Evolutionary conservation across 768 basidiomycete species (phyloP).

Genomic region (Terana coerulea): DNA sequence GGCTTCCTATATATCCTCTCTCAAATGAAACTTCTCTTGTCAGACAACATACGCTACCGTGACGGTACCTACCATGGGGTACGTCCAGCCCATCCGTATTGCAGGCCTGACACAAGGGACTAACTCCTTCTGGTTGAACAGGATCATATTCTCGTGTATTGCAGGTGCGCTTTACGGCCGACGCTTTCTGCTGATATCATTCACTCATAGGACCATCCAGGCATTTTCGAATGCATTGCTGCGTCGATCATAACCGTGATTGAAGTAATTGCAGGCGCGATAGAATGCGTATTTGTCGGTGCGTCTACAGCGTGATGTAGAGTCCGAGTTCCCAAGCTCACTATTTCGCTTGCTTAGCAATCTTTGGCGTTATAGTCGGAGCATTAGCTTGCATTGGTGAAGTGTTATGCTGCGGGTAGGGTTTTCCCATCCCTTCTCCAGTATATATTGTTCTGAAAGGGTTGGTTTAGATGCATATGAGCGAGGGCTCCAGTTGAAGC

Average conservation of each 20-base stretch:
- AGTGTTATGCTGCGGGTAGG: background rate
- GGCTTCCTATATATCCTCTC: too few relatives aligned
- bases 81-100: too few relatives aligned
- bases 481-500: background rate
- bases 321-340: background rate
- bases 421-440: background rate
- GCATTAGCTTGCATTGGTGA: background rate
- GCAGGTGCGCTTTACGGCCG: too few relatives aligned
- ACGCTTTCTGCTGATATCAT: too few relatives aligned
- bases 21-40: too few relatives aligned
- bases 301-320: background rate
- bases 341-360: background rate
- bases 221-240: constrained; percentile 4
- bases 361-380: background rate
- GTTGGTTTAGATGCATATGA: background rate
- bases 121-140: too few relatives aligned
- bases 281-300: constrained; percentile 8
- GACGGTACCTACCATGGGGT: too few relatives aligned
- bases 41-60: too few relatives aligned
- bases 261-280: constrained; percentile 1
- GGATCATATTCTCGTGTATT: too few relatives aligned
- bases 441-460: background rate
- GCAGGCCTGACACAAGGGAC: too few relatives aligned
- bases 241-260: background rate
- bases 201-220: too few relatives aligned